Evolutionary conservation across 768 basidiomycete genomes (phyloP), one percentile per base, ranked within the genome.

Genomic region (Leucocoprinus birnbaumii): DNA sequence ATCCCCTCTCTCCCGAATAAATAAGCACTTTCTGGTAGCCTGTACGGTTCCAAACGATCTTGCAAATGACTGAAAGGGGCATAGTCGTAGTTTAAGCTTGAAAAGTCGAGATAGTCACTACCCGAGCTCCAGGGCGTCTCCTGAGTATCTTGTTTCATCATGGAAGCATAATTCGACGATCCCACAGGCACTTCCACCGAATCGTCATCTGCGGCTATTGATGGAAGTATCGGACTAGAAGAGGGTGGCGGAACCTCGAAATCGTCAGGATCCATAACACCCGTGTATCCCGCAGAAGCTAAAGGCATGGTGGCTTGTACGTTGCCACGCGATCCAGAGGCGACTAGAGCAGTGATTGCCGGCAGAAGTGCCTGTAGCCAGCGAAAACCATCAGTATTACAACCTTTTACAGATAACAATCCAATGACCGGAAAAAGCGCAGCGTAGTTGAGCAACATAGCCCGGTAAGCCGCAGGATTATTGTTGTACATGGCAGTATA

Each of bases 61-160:
- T 66, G 66, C 21, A 76, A 63, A 51, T 78, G 64, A 47, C 51
- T 55, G 22, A 61, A 38, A 2, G 60, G 60, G 14, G 60, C 60
- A 10, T 38, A 53, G 19, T 57, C 38, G 25, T 56, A 46, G 26
- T 57, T 27, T 18, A 61, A 45, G 16, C 46, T 37, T 37, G 59
- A 55, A 16, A 55, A 52, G 18, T 44, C 40, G 13, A 31, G 26
- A 19, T 31, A 41, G 37, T 55, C 37, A 35, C 22, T 43, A 34
- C 21, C 8, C n/a, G 38, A 25, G 19, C n/a, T 38, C 22, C 50
- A 48, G 21, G 56, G 53, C 11, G 53, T 49, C 37, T 59, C 34
- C 25, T 49, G 37, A 46, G 57, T 51, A 8, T 56, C 59, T 38
- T 51, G 27, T 10, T 16, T 21, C n/a, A 16, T 19, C 11, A 26